phyloP scores from a whole-genome alignment of 495 filamentous ascomycete genomes.

The Penicillium pulvis region DNA sequence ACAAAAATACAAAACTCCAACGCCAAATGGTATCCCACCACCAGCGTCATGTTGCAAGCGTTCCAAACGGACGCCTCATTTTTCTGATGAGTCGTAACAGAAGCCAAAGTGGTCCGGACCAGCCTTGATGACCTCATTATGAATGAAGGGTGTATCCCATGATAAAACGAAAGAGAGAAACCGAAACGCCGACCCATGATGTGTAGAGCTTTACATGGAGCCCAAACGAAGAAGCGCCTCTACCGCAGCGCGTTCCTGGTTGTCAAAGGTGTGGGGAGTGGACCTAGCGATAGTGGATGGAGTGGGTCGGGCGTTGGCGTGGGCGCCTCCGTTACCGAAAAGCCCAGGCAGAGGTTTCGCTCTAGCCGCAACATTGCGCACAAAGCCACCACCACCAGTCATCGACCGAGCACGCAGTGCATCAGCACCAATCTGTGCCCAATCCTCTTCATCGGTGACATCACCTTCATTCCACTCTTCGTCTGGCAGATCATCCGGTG shows the following conservation, averaged over 20 bases:
- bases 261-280: constrained; percentile 39
- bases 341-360: constrained; percentile 45
- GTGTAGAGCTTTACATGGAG: constrained; percentile 69
- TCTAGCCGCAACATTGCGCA: constrained; percentile 28
- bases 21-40: constrained; percentile 6
- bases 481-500: constrained; percentile 63
- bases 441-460: constrained; percentile 96
- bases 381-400: constrained; percentile 38
- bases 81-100: constrained; percentile 19
- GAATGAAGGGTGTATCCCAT: constrained; percentile 17
- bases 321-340: constrained; percentile 15
- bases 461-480: constrained; percentile 74
- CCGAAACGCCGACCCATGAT: constrained; percentile 32
- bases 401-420: constrained; percentile 76
- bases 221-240: constrained; percentile 83
- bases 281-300: constrained; percentile 41
- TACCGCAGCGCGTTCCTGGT: constrained; percentile 76
- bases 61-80: constrained; percentile 5
- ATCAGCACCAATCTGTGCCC: constrained; percentile 86
- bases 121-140: constrained; percentile 35
- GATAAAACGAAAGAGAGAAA: constrained; percentile 16
- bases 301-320: constrained; percentile 35
- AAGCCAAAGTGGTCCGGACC: constrained; percentile 32
- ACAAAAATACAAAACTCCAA: constrained; percentile 3
- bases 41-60: constrained; percentile 6